These are phyloP conservation scores for Wickerhamiella slavikovae DNA, from an alignment of 805 yeast species.

Conservation along the genomic window DNA sequence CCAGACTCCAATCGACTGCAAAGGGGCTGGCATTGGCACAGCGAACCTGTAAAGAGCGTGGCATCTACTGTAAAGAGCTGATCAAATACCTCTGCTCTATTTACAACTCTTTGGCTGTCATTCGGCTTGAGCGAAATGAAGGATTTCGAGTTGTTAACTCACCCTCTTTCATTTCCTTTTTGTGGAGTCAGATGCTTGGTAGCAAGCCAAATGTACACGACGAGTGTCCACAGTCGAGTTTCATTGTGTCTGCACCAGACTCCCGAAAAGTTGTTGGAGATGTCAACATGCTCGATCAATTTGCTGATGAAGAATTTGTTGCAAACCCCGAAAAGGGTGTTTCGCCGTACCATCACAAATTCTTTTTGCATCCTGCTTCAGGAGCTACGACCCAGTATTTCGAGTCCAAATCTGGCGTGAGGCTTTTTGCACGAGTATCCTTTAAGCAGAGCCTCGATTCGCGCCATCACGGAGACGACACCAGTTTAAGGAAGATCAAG, in stretches of 20 bases:
- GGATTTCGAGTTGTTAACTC: constrained; percentile 39
- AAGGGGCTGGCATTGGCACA: constrained; percentile 63
- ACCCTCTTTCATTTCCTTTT: constrained; percentile 38
- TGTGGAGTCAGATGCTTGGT: constrained; percentile 48
- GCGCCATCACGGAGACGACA: constrained; percentile 1
- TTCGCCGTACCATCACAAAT: constrained; percentile 48
- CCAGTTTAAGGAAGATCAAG: constrained; percentile 5
- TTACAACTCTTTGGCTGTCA: constrained; percentile 52
- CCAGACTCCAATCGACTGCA: constrained; percentile 68
- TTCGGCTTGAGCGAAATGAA: constrained; percentile 45
- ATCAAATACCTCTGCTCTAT: constrained; percentile 32
- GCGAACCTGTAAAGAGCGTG: constrained; percentile 35
- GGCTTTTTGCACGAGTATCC: constrained; percentile 28
- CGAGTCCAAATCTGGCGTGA: constrained; percentile 45
- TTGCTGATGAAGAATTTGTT: neutral
- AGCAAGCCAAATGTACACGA: constrained; percentile 35
- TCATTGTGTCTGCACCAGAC: constrained; percentile 45
- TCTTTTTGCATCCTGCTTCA: constrained; percentile 75
- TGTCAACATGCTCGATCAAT: neutral
- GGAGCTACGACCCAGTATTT: constrained; percentile 67
- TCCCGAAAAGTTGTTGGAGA: neutral
- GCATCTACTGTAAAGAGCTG: constrained; percentile 22
- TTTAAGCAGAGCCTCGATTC: too few species aligned
- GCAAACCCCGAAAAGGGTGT: neutral
- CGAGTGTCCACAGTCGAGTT: too few species aligned